Evolutionary conservation across 2,329 filamentous ascomycete genomes (phyloP), one percentile per base, ranked within the genome.

Genomic region (Zopfia rhizophila): DNA sequence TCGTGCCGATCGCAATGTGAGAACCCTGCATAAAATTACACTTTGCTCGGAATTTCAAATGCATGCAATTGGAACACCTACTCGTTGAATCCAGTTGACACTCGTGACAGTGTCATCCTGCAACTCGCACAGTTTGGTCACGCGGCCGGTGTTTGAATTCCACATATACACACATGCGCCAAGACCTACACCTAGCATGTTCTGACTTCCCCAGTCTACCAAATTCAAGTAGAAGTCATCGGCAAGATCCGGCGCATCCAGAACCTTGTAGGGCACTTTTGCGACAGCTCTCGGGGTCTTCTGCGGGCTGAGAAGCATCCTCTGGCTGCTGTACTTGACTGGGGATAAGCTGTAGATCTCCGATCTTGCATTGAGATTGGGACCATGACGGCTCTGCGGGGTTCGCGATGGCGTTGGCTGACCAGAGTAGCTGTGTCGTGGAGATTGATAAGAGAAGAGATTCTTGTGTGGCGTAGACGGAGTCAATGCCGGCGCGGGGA

Each of bases 161-260:
- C 94, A 99, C 85, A 97, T 94, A 68, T 97, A 99, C 5, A 99
- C 94, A 58, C 90, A 95, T 13, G 89, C 90, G 13, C 92, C 92
- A 18, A 99, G 77, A 0, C 94, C 94, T 30, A 99, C 94, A 5
- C 93, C 94, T 8, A 99, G 80, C 7, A 96, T 88, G 70, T 97
- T 96, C 58, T 89, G 91, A 61, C 90, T 95, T 30, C 94, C 94
- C 94, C 94, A 99, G 66, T 99, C 94, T 3, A 99, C 93, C 18
- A 99, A 78, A 63, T 99, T 99, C 24, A 99, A 80, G 64, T 99
- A 99, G 72, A 97, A 99, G 68, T 99, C 94, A 65, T 99, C 94
- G 19, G 93, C 92, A 32, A 99, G 77, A 68, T 97, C 94, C 2
- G 94, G 94, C 1, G 94, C 94, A 76, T 99, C 94, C 7, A 99